A percentile compares a stretch with the other conserved stretches of the same genome.
phyloP scores from a whole-genome alignment of 805 yeast genomes.

The Jamesozyma hellenica region DNA sequence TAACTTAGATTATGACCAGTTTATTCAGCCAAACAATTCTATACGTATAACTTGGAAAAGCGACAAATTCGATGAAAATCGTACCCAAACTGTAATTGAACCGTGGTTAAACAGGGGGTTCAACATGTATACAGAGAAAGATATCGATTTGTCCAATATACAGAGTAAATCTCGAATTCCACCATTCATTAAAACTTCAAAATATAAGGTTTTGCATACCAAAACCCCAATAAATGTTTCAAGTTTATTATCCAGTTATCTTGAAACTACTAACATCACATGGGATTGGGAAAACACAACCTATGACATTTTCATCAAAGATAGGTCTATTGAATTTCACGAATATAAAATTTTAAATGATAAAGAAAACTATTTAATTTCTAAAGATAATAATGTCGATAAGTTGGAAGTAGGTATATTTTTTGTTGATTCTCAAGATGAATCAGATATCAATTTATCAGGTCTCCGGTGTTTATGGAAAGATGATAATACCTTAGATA shows the following conservation, averaged over 20 bases:
- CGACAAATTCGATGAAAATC: background rate
- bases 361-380: conserved; percentile 4
- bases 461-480: conserved; percentile 26
- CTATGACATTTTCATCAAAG: conserved; percentile 11
- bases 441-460: conserved; percentile 15
- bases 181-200: conserved; percentile 4
- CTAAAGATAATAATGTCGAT: conserved; percentile 4
- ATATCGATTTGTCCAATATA: background rate
- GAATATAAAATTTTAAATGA: conserved; percentile 13
- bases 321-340: conserved; percentile 8
- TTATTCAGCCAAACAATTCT: background rate
- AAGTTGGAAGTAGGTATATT: conserved; percentile 24
- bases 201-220: conserved; percentile 4
- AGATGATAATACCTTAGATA: conserved; percentile 9
- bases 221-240: background rate
- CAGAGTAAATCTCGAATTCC: too few relatives aligned
- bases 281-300: conserved; percentile 6
- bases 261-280: conserved; percentile 1
- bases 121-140: conserved; percentile 1
- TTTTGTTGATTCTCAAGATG: conserved; percentile 17
- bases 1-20: background rate
- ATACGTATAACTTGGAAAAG: conserved; percentile 13
- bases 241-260: background rate
- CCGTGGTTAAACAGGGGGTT: conserved; percentile 5
- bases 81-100: conserved; percentile 2